These are phyloP conservation scores for Vigna reflexopilosa DNA, from an alignment of 306 rosid genomes.

Conservation along the genomic window DNA sequence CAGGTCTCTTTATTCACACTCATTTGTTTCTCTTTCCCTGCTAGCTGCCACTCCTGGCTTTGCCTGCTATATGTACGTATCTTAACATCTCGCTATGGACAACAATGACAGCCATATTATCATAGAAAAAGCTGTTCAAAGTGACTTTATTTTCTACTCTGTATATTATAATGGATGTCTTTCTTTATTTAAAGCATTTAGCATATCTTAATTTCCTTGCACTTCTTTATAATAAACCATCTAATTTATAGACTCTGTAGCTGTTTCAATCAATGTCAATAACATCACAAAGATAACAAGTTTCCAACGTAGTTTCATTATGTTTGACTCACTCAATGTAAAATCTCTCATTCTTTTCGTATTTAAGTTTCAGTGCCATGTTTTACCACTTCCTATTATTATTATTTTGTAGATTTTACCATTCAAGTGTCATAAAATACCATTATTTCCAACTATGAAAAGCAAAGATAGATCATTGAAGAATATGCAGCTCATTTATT, in stretches of 20 bases:
- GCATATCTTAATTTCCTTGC: not conserved
- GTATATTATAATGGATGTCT: not conserved
- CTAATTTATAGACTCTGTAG: not conserved
- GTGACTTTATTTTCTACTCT: not conserved
- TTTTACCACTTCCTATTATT: too few species aligned
- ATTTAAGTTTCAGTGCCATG: too few species aligned
- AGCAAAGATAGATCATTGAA: not conserved
- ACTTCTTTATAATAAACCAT: not conserved
- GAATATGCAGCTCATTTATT: not conserved
- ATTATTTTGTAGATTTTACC: too few species aligned
- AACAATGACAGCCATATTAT: slow-evolving; percentile 11
- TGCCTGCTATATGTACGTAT: slow-evolving; percentile 9
- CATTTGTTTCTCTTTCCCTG: slow-evolving; percentile 41
- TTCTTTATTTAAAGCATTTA: not conserved
- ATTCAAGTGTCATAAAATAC: too few species aligned
- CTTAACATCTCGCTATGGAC: slow-evolving; percentile 20
- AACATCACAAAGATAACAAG: too few species aligned
- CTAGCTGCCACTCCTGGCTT: slow-evolving; percentile 20
- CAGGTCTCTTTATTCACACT: slow-evolving; percentile 43
- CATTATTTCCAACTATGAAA: not conserved
- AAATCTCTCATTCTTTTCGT: too few species aligned
- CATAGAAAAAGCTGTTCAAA: not conserved
- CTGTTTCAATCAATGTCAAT: too few species aligned
- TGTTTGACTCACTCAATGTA: too few species aligned
- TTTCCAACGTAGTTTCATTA: too few species aligned